A percentile compares a stretch with the other conserved stretches of the same genome.
Conservation (phyloP, 2,329 filamentous ascomycete genomes). For the Scedosporium dehoogii region DNA sequence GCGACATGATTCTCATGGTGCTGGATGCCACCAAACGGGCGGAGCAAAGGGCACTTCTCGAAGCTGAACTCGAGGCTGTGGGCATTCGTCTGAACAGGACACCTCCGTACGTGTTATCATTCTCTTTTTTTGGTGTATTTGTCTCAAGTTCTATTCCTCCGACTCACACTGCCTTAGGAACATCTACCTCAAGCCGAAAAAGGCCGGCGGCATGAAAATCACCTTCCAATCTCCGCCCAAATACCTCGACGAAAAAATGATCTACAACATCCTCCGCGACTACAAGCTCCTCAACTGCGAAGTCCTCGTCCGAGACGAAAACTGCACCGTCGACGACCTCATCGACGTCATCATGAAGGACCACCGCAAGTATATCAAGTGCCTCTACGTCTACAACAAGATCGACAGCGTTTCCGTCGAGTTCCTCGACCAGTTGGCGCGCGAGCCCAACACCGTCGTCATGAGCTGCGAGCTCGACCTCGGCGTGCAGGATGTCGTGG, state of each 20-base stretch:
- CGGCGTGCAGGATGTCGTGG: conserved; percentile 86
- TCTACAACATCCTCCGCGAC: conserved; percentile 93
- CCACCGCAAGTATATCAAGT: conserved; percentile 91
- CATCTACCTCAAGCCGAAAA: conserved; percentile 94
- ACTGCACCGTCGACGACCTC: conserved; percentile 93
- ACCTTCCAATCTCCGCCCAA: conserved; percentile 88
- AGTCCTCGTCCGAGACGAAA: conserved; percentile 87
- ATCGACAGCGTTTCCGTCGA: conserved; percentile 92
- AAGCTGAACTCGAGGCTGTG: conserved; percentile 88
- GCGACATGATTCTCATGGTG: conserved; percentile 93
- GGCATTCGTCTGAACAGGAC: conserved; percentile 88
- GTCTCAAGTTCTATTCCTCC: not conserved
- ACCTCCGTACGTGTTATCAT: conserved; percentile 56
- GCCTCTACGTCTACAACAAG: conserved; percentile 99
- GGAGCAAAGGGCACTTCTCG: conserved; percentile 80
- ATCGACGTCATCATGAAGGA: conserved; percentile 99
- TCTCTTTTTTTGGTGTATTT: not conserved
- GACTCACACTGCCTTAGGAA: conserved; percentile 45
- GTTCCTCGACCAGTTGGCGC: conserved; percentile 82
- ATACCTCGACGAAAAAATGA: conserved; percentile 90
- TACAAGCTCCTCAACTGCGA: conserved; percentile 99
- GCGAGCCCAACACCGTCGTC: conserved; percentile 87
- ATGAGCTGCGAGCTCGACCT: conserved; percentile 97
- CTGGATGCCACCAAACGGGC: conserved; percentile 93
- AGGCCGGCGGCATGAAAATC: conserved; percentile 97